Evolutionary conservation across 2,329 filamentous ascomycete species (phyloP).

Genomic region (Volutella citrinella): DNA sequence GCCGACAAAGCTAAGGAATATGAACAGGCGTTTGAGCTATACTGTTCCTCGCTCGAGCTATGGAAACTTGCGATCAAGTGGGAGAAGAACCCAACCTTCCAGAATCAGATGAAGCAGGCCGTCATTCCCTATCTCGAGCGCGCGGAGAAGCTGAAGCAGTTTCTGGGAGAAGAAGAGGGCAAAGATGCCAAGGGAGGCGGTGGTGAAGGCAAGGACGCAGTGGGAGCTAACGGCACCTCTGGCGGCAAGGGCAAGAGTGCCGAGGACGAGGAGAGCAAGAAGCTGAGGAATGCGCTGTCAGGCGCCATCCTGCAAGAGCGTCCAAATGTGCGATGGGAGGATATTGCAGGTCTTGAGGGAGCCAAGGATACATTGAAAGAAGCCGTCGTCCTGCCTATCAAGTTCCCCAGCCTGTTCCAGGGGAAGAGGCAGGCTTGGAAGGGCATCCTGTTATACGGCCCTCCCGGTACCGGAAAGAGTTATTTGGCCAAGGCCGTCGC

Average conservation of each 20-base stretch:
- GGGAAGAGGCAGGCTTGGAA: conserved; percentile 98
- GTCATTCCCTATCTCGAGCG: conserved; percentile 97
- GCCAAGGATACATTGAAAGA: conserved; percentile 98
- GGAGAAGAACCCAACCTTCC: conserved; percentile 97
- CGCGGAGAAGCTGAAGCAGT: conserved; percentile 94
- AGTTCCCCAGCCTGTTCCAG: conserved; percentile 94
- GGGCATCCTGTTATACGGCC: conserved; percentile 92
- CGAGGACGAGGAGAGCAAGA: conserved; percentile 90
- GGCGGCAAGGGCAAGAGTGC: conserved; percentile 61
- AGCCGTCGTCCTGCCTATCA: conserved; percentile 95
- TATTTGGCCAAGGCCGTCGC: conserved; percentile 97
- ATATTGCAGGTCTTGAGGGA: conserved; percentile 89
- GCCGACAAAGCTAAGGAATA: conserved; percentile 94
- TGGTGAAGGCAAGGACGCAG: conserved; percentile 57
- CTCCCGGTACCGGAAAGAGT: conserved; percentile 95
- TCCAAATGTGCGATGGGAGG: conserved; percentile 96
- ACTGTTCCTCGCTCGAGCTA: conserved; percentile 93
- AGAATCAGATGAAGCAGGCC: conserved; percentile 96
- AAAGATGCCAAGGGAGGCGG: conserved; percentile 65
- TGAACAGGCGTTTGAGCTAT: conserved; percentile 92
- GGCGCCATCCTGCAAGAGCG: conserved; percentile 94
- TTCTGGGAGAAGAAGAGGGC: conserved; percentile 75
- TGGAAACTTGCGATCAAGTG: conserved; percentile 99
- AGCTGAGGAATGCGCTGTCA: conserved; percentile 83
- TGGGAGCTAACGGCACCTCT: conserved; percentile 70